Conservation (phyloP, 2,329 filamentous ascomycete species). For the Fusarium sulawesiense region DNA sequence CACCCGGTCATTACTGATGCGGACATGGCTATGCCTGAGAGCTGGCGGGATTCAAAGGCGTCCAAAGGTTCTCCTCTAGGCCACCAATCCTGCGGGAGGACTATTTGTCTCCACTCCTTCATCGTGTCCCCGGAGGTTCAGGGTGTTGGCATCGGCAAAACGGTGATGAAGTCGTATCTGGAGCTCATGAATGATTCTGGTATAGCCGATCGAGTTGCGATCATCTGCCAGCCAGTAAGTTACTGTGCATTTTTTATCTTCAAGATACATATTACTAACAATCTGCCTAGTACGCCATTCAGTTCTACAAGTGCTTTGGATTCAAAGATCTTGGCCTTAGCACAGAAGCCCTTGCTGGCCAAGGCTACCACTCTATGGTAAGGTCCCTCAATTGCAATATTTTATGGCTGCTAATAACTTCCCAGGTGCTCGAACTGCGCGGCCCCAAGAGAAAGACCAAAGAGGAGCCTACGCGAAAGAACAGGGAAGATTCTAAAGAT, state of each 20-base stretch:
- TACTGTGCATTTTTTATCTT: background rate
- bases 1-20: constrained; percentile 74
- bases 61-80: constrained; percentile 63
- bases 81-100: constrained; percentile 78
- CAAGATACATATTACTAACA: constrained; percentile 1
- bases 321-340: constrained; percentile 78
- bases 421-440: constrained; percentile 41
- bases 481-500: constrained; percentile 31
- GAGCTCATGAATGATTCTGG: constrained; percentile 78
- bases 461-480: constrained; percentile 38
- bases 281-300: constrained; percentile 67
- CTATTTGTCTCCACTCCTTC: constrained; percentile 84
- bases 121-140: constrained; percentile 82
- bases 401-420: background rate
- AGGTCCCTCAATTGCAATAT: constrained; percentile 36
- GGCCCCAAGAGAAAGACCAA: constrained; percentile 44
- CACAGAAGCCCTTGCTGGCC: constrained; percentile 77
- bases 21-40: constrained; percentile 78
- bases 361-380: constrained; percentile 87
- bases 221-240: constrained; percentile 79
- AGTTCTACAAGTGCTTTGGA: constrained; percentile 81
- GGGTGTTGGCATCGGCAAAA: constrained; percentile 76
- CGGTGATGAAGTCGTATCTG: constrained; percentile 80
- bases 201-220: constrained; percentile 76
- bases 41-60: constrained; percentile 68